Evolutionary conservation across 1,139 yeast species (phyloP).

Genomic region (Scheffersomyces segobiensis): DNA sequence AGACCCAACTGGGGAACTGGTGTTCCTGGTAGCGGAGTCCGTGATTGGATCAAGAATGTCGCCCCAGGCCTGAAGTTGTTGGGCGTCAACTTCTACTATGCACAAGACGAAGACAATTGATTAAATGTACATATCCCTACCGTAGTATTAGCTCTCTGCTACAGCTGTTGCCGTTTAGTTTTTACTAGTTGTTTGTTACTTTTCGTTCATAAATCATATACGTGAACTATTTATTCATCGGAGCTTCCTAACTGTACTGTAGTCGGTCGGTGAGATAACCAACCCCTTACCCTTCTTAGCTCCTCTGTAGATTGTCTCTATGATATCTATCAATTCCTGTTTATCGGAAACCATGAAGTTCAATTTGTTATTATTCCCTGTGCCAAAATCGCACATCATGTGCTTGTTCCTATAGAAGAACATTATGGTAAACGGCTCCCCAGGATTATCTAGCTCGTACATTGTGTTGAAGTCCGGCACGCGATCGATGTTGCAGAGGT

Average conservation of each 20-base stretch:
- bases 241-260: constrained; percentile 26
- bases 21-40: constrained; percentile 70
- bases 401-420: constrained; percentile 92
- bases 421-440: constrained; percentile 79
- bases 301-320: constrained; percentile 88
- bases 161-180: not conserved
- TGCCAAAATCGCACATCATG: constrained; percentile 98
- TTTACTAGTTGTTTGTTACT: not conserved
- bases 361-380: constrained; percentile 94
- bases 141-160: not conserved
- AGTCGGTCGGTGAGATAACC: constrained; percentile 79
- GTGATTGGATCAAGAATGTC: constrained; percentile 67
- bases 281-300: constrained; percentile 92
- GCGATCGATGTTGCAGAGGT: constrained; percentile 82
- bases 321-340: constrained; percentile 87
- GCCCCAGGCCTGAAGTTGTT: constrained; percentile 62
- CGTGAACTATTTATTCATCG: not conserved
- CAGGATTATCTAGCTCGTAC: constrained; percentile 80
- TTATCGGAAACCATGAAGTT: constrained; percentile 76
- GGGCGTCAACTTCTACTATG: constrained; percentile 78
- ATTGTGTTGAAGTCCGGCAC: constrained; percentile 90
- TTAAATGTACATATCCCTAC: not conserved
- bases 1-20: constrained; percentile 89
- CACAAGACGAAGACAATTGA: constrained; percentile 51
- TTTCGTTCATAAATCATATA: not conserved